Percentiles rank a stretch among this genome's conserved stretches.
Evolutionary conservation across 495 filamentous ascomycete species (phyloP).

Genomic region (Evansstolkia leycettana): DNA sequence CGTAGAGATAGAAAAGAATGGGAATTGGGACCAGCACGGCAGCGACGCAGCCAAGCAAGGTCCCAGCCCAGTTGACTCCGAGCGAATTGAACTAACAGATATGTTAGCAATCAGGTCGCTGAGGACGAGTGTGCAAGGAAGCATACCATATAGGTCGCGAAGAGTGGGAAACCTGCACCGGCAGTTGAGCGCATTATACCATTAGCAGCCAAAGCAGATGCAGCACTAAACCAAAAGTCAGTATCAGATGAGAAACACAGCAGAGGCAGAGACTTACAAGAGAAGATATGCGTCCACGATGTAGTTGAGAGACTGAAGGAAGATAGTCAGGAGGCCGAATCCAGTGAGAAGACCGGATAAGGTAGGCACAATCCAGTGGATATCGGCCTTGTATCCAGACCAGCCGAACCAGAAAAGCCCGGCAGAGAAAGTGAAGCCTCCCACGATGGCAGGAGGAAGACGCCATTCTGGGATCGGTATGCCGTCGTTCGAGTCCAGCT

Average conservation of each 20-base stretch:
- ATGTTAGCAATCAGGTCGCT: not conserved
- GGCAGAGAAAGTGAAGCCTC: slow-evolving; percentile 57
- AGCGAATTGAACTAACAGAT: slow-evolving; percentile 45
- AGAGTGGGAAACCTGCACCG: slow-evolving; percentile 70
- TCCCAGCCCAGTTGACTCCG: slow-evolving; percentile 66
- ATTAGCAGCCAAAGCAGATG: slow-evolving; percentile 75
- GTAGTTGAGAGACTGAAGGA: slow-evolving; percentile 75
- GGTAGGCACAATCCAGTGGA: slow-evolving; percentile 77
- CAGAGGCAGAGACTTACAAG: slow-evolving; percentile 45
- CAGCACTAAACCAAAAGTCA: slow-evolving; percentile 36
- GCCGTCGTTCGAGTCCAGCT: slow-evolving; percentile 60
- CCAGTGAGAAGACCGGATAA: slow-evolving; percentile 51
- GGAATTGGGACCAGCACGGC: slow-evolving; percentile 62
- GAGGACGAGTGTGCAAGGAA: slow-evolving; percentile 32
- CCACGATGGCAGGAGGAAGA: slow-evolving; percentile 64
- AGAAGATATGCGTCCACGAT: slow-evolving; percentile 80
- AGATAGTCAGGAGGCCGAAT: slow-evolving; percentile 63
- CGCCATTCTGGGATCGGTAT: slow-evolving; percentile 78
- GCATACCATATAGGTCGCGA: slow-evolving; percentile 55
- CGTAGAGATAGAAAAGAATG: slow-evolving; percentile 25
- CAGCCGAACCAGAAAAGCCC: slow-evolving; percentile 86
- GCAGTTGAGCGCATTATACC: slow-evolving; percentile 69
- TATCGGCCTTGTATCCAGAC: slow-evolving; percentile 49
- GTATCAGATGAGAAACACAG: slow-evolving; percentile 7
- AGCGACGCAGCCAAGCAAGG: slow-evolving; percentile 64